Evolutionary conservation across 371 early-diverging fungal genomes (phyloP).

Genomic region (Mucor irregularis): DNA sequence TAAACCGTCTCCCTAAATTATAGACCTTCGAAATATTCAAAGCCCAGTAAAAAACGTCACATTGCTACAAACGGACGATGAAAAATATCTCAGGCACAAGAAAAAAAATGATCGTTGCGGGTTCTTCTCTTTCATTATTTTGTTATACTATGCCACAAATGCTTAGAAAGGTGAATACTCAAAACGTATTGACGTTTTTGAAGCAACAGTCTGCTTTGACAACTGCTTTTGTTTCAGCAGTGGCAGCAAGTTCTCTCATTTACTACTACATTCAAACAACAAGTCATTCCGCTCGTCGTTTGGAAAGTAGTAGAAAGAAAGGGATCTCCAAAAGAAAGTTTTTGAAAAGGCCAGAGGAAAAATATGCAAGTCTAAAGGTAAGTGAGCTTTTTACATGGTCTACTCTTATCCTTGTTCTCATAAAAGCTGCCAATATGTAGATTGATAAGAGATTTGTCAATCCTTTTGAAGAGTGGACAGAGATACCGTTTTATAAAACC

Average conservation of each 20-base stretch:
- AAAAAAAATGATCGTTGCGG: slow-evolving; percentile 12
- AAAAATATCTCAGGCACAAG: slow-evolving; percentile 14
- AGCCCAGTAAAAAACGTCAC: background rate
- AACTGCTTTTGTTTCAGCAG: background rate
- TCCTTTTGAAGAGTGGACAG: slow-evolving; percentile 28
- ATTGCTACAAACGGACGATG: slow-evolving; percentile 1
- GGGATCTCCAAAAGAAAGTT: slow-evolving; percentile 10
- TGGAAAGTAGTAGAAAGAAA: slow-evolving; percentile 6
- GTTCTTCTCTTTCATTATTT: slow-evolving; percentile 12
- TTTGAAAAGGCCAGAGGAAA: slow-evolving; percentile 21
- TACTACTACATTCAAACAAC: slow-evolving; percentile 1
- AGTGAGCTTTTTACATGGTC: background rate
- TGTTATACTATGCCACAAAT: slow-evolving; percentile 12
- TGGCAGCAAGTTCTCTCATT: slow-evolving; percentile 6
- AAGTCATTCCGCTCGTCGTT: background rate
- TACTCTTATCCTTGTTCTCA: background rate
- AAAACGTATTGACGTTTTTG: background rate
- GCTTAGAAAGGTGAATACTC: background rate
- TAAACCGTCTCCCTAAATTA: too few species aligned
- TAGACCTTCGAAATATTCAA: too few species aligned
- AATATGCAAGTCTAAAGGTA: slow-evolving; percentile 26
- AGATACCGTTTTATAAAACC: slow-evolving; percentile 27
- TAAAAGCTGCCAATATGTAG: background rate
- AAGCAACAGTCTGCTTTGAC: slow-evolving; percentile 1
- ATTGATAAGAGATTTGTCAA: slow-evolving; percentile 18